Evolutionary conservation across 495 filamentous ascomycete genomes (phyloP), one percentile per base, ranked within the genome.

Genomic region (Tetracladium marchalianum): DNA sequence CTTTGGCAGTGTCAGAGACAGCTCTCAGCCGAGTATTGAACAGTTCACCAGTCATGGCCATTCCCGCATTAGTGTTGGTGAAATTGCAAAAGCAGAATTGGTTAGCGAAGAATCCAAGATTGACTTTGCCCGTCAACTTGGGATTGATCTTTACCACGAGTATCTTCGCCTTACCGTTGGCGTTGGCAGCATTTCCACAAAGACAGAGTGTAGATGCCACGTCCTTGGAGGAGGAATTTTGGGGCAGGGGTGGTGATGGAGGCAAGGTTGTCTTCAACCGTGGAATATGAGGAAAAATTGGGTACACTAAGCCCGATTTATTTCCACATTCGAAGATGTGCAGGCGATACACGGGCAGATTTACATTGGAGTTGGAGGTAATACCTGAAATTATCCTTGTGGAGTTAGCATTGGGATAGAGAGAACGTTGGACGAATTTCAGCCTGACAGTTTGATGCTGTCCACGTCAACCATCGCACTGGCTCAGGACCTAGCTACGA

Each of bases 21-120:
- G 93, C 92, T 1, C 65, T 92, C 17, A 85, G 80, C 50, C 77
- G 92, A 31, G 87, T 97, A 31, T 65, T 97, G 51, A 98, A 96
- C 63, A 82, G 88, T 44, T 94, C 85, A 1, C 92, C 92, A 0
- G 90, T 98, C 65, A 98, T 98, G 92, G 88, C 93, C 4, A 66
- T 98, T 17, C 92, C 92, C 17, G 84, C 90, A 19, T 66, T 96
- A 50, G 66, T 90, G 33, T 71, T 95, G 46, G 82, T 95, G n/a
- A 67, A 79, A 42, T 63, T 96, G 45, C 90, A 95, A 71, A 71
- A 75, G 59, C 80, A 74, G 17, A 63, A 77, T 35, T 93, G 85
- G 87, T 58, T 95, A 54, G 77, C 76, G 63, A 66, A 63, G 46
- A 75, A 84, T 51, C 87, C 90, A 18, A 68, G 81, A 51, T 69